Evolutionary conservation across 108 stramenopile genomes (phyloP).

Genomic region (Fragilaria crotonensis): DNA sequence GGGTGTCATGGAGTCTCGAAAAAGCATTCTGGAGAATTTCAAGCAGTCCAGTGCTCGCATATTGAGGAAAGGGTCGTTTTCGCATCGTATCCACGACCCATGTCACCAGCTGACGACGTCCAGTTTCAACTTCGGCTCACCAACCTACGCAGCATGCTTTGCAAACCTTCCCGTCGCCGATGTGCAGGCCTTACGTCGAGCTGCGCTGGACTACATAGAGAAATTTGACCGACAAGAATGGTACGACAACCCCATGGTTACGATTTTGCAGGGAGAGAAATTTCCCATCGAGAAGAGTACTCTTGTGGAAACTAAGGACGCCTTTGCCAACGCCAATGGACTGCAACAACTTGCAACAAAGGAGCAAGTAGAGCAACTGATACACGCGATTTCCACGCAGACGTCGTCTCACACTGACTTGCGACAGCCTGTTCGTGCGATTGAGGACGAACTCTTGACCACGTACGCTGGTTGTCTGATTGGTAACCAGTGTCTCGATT

Average conservation of each 20-base stretch:
- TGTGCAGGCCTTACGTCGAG: conserved; percentile 29
- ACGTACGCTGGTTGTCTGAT: conserved; percentile 62
- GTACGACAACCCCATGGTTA: conserved; percentile 62
- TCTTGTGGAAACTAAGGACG: conserved; percentile 43
- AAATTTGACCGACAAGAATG: conserved; percentile 49
- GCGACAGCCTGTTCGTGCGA: conserved; percentile 42
- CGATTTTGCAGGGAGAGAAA: conserved; percentile 49
- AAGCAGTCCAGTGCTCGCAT: too few species aligned
- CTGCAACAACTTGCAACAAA: conserved; percentile 51
- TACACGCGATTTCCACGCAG: conserved; percentile 50
- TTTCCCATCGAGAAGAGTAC: conserved; percentile 12
- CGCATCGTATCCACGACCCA: too few species aligned
- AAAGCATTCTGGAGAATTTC: too few species aligned
- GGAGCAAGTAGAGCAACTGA: conserved; percentile 46
- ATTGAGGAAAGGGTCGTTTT: too few species aligned
- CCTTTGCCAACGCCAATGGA: conserved; percentile 60
- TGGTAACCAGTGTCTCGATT: conserved; percentile 81
- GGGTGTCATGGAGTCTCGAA: too few species aligned
- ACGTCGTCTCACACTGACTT: conserved; percentile 47
- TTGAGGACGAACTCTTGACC: conserved; percentile 60
- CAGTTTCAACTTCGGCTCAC: conserved; percentile 48
- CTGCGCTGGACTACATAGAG: conserved; percentile 55
- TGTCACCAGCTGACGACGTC: too few species aligned
- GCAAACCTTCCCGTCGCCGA: conserved; percentile 49
- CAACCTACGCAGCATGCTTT: conserved; percentile 61